These are phyloP conservation scores for Diospyros lotus DNA, from an alignment of 148 eudicot species.

Conservation along the genomic window DNA sequence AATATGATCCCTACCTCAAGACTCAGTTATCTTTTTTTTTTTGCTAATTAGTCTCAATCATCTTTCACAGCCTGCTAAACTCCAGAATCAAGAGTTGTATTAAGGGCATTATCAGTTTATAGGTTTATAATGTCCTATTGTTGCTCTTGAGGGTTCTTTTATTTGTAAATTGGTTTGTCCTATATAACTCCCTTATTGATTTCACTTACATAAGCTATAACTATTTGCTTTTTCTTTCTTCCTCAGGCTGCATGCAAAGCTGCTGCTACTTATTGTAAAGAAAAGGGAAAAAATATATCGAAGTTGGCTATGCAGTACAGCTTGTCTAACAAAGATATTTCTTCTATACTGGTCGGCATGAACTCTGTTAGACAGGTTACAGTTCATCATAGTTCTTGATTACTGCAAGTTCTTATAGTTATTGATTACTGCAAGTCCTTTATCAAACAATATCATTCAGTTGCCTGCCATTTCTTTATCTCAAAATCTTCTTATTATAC, in stretches of 20 bases:
- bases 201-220: not conserved
- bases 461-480: not conserved
- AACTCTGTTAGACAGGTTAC: constrained; percentile 76
- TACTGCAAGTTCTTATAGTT: not conserved
- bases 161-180: not conserved
- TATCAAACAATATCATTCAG: not conserved
- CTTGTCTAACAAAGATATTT: constrained; percentile 73
- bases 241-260: constrained; percentile 78
- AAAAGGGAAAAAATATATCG: constrained; percentile 72
- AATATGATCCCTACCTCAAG: not conserved
- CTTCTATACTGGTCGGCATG: constrained; percentile 94
- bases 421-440: not conserved
- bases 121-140: not conserved
- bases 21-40: not conserved
- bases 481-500: not conserved
- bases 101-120: not conserved
- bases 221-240: not conserved
- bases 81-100: not conserved
- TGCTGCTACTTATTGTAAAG: constrained; percentile 78
- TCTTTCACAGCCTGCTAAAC: not conserved
- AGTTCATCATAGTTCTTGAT: not conserved
- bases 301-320: constrained; percentile 93
- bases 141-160: not conserved
- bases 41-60: not conserved
- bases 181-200: not conserved